These are phyloP conservation scores for Musa itinerans DNA, from an alignment of 176 grass and related monocot genomes.

Conservation along the genomic window DNA sequence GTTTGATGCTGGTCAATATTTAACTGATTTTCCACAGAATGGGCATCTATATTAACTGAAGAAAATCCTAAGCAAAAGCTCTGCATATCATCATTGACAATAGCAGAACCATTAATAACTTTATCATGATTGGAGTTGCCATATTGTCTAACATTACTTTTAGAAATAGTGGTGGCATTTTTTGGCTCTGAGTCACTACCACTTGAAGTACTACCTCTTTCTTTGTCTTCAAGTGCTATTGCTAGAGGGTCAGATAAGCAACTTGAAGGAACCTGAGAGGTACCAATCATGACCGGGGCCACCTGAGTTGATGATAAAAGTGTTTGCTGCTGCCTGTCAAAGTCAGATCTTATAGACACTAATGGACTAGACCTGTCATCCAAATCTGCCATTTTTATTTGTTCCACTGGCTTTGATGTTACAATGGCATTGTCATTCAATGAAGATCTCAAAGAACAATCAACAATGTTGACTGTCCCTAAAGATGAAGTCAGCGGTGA, in stretches of 20 bases:
- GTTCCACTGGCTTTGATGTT: constrained; percentile 35
- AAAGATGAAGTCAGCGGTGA: not conserved
- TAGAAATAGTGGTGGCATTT: constrained; percentile 13
- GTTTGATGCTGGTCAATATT: constrained; percentile 22
- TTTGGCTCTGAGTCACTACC: constrained; percentile 2
- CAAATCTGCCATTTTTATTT: constrained; percentile 25
- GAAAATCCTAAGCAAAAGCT: constrained; percentile 35
- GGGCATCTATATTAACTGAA: constrained; percentile 45
- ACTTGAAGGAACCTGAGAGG: constrained; percentile 29
- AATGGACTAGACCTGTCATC: constrained; percentile 23
- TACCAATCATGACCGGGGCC: constrained; percentile 5
- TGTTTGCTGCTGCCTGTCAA: not conserved
- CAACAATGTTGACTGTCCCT: constrained; percentile 26
- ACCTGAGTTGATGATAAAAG: constrained; percentile 21
- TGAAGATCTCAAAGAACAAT: constrained; percentile 62
- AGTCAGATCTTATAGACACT: constrained; percentile 10
- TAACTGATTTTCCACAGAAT: constrained; percentile 20
- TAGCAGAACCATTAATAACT: constrained; percentile 24
- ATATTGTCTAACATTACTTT: constrained; percentile 17
- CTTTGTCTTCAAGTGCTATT: constrained; percentile 33
- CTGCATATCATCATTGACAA: constrained; percentile 20
- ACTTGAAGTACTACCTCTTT: constrained; percentile 14
- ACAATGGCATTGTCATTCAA: constrained; percentile 80
- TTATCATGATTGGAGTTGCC: constrained; percentile 14
- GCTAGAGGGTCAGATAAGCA: constrained; percentile 23